Evolutionary conservation across 2,329 filamentous ascomycete species (phyloP).

Genomic region (Fusarium bactridioides): DNA sequence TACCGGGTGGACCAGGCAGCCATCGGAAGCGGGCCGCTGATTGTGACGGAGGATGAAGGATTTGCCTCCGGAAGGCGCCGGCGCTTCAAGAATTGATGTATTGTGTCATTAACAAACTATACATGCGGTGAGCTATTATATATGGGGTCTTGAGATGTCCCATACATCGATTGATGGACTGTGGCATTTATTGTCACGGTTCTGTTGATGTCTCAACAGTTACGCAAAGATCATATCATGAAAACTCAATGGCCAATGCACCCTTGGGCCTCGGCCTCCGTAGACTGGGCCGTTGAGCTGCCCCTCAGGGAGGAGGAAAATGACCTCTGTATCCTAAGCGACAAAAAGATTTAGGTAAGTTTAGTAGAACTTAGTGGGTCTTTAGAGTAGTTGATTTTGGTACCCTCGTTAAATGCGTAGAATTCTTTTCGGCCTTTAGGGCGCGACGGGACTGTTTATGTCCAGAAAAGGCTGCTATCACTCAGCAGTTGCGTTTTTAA

Average conservation of each 20-base stretch:
- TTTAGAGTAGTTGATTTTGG: background rate
- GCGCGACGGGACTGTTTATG: background rate
- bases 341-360: background rate
- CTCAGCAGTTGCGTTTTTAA: background rate
- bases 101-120: background rate
- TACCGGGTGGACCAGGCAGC: constrained; percentile 34
- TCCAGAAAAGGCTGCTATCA: background rate
- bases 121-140: background rate
- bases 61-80: constrained; percentile 12
- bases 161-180: background rate
- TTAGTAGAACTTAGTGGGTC: background rate
- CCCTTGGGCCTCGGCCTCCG: background rate
- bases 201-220: background rate
- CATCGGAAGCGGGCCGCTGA: constrained; percentile 40
- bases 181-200: background rate
- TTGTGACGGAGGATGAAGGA: constrained; percentile 12
- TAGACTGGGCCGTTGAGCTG: constrained; percentile 1
- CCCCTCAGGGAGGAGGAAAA: background rate
- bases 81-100: background rate
- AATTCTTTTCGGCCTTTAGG: background rate
- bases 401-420: background rate
- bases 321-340: background rate
- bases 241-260: background rate
- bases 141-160: background rate
- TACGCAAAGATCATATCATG: constrained; percentile 7